Evolutionary conservation across 2,329 filamentous ascomycete species (phyloP).

Genomic region (Emergomyces pasteurianus): DNA sequence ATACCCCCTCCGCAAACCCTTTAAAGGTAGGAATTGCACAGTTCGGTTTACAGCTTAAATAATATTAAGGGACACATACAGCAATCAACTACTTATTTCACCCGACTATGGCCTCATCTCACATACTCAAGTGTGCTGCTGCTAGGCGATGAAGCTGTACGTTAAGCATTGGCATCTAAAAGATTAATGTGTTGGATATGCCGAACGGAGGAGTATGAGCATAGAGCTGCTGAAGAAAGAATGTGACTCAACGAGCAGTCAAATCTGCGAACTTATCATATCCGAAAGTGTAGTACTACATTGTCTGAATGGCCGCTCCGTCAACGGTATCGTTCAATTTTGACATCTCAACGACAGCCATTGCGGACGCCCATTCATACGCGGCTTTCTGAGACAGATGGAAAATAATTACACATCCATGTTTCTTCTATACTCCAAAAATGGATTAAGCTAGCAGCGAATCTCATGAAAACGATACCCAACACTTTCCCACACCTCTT

Average conservation of each 20-base stretch:
- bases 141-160: not conserved
- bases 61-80: not conserved
- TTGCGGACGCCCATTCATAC: not conserved
- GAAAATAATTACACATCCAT: not conserved
- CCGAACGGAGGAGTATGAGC: not conserved
- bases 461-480: not conserved
- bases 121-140: not conserved
- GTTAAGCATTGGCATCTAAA: not conserved
- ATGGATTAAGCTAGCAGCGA: not conserved
- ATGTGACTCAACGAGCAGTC: not conserved
- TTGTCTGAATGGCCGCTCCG: not conserved
- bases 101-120: not conserved
- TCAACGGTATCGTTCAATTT: not conserved
- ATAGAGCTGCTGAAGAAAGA: not conserved
- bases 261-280: not conserved
- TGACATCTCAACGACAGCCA: not conserved
- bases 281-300: not conserved
- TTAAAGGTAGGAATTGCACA: not conserved
- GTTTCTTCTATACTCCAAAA: not conserved
- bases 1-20: constrained; percentile 1
- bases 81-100: not conserved
- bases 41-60: not conserved
- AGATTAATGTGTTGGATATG: not conserved
- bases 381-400: not conserved
- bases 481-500: not conserved